Conservation (phyloP, 176 grass and related monocot species). For the Phyllostachys edulis region DNA sequence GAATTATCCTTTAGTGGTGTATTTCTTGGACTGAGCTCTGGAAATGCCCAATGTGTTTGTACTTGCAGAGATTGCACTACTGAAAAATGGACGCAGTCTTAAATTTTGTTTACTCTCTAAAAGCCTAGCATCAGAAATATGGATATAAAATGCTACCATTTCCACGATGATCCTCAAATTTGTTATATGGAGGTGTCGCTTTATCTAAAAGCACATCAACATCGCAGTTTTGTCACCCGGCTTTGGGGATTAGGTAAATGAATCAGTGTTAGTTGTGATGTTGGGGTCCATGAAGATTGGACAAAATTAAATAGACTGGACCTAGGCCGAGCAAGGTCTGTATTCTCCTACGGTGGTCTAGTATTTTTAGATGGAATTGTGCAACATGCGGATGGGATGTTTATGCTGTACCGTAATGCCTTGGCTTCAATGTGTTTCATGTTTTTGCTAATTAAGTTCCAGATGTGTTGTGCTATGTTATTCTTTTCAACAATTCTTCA, state of each 20-base stretch:
- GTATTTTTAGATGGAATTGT: neutral
- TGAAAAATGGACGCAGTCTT: neutral
- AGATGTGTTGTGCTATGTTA: neutral
- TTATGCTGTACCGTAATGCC: neutral
- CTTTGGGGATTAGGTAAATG: slow-evolving; percentile 44
- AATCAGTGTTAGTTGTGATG: slow-evolving; percentile 37
- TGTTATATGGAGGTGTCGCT: slow-evolving; percentile 12
- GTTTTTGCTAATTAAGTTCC: neutral
- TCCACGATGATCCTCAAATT: neutral
- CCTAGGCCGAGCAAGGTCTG: neutral
- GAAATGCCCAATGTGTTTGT: neutral
- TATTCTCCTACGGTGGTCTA: neutral
- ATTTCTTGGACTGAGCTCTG: neutral
- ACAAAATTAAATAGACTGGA: slow-evolving; percentile 24
- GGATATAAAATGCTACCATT: neutral
- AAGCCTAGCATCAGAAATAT: neutral
- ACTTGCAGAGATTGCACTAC: neutral
- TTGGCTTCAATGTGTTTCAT: neutral
- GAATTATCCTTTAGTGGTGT: neutral
- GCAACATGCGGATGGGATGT: neutral
- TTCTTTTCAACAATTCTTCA: neutral
- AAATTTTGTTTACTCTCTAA: neutral
- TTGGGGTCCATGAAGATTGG: slow-evolving; percentile 39
- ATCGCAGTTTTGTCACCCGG: neutral
- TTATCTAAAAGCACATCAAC: slow-evolving; percentile 16